Base-by-base conservation (phyloP, 345 rosid species). In the Lenwebbia sp. region DNA sequence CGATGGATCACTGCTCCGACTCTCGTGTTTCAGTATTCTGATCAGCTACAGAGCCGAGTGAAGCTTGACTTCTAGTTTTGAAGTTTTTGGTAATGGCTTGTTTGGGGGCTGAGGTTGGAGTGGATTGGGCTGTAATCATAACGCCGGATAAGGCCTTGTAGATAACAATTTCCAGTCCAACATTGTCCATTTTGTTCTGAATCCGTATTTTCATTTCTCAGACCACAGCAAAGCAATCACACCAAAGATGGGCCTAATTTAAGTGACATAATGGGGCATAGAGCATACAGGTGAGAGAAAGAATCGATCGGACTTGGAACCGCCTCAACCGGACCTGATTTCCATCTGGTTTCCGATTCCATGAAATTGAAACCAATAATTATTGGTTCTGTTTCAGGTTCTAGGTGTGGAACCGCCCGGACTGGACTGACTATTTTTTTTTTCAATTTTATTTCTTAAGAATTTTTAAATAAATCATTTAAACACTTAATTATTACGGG, bases 71-170 rank as follows among this genome's bases (percentile, higher is more conserved):
- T 62, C 75, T 30, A 0, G 44, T 70, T 33, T 33, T 5, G 78
- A 70, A 9, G 47, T 33, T 10, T 14, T 13, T 52, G 54, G 54
- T 4, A 52, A 14, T 52, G 54, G 54, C 21, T 53, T 53, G 54
- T 15, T 21, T 11, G 9, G 47, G 47, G 41, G 81, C 57, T 55
- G 60, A 55, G 60, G 60, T 23, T 23, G 13, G 13, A 56, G 28
- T 10, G 60, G 28, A 23, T 56, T 56, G 60, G 60, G 60, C 58
- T 30, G 40, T 30, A 52, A 52, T 33, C 75, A 5, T 5, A 0
- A 58, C 17, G 17, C 65, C 8, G 4, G 19, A 1, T 0, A 0
- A 60, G 17, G 21, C 37, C 37, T 33, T 0, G 1, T 17, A 2
- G 12, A 33, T 30, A 0, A 65, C 76, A 9, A 65, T 17, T 70